Percentiles rank a stretch among this genome's conserved stretches.
Conservation (phyloP, 768 basidiomycete species). For the Hortiboletus campestris region DNA sequence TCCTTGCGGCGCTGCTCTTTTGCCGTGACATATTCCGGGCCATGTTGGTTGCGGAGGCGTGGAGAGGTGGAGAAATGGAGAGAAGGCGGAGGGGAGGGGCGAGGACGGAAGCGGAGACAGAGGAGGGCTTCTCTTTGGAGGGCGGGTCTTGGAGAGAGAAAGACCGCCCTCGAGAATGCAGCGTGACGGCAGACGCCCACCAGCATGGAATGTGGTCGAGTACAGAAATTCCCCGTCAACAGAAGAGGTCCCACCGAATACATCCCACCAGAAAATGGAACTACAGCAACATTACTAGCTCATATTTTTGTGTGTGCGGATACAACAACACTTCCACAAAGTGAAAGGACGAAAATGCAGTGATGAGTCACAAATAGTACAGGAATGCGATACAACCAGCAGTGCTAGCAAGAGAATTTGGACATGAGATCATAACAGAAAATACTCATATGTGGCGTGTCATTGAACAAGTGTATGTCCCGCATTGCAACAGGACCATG, state of each 20-base stretch:
- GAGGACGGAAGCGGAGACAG: constrained; percentile 1
- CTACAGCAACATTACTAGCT: not conserved
- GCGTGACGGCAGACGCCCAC: constrained; percentile 23
- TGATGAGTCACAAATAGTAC: constrained; percentile 21
- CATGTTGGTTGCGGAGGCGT: constrained; percentile 12
- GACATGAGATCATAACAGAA: constrained; percentile 8
- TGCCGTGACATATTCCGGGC: constrained; percentile 11
- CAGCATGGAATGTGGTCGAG: constrained; percentile 21
- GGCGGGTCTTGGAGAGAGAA: not conserved
- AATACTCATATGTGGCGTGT: constrained; percentile 1
- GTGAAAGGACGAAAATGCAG: not conserved
- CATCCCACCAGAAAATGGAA: not conserved
- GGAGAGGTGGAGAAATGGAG: constrained; percentile 20
- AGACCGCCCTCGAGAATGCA: constrained; percentile 7
- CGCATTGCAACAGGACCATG: not conserved
- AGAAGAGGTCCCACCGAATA: no score
- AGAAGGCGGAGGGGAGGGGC: not conserved
- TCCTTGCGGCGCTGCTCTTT: constrained; percentile 69
- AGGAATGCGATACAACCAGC: constrained; percentile 15
- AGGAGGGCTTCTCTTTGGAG: constrained; percentile 9
- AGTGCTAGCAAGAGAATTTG: constrained; percentile 1
- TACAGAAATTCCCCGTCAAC: no score
- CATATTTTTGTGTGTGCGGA: not conserved
- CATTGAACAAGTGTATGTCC: not conserved
- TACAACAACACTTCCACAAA: not conserved